Evolutionary conservation across 192 early-diverging fungal genomes (phyloP), one percentile per base, ranked within the genome.

Genomic region (Paraglomus occultum): DNA sequence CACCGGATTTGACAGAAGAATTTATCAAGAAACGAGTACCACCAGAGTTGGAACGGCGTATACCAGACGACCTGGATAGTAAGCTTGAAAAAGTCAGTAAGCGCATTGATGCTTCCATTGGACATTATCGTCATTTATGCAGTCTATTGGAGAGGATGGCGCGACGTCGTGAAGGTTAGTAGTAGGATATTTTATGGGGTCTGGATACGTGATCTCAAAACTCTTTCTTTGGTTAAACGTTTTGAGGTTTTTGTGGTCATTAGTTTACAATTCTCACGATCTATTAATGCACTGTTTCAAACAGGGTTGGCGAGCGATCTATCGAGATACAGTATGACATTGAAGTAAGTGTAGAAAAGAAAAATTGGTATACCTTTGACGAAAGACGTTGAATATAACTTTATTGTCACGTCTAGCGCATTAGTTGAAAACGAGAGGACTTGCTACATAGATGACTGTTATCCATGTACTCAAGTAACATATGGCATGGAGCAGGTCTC

Each of bases 111-210:
- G 72, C 80, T 4, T 73, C 80, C 38, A 83, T 90, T 7, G 82
- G 78, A 20, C 83, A 86, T 70, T 90, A 90, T 65, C 51, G 80
- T 18, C 85, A 83, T 60, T 73, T 89, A 73, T 81, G 80, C n/a
- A 74, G 74, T 51, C 71, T 87, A 58, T 78, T 87, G 76, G 89
- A 88, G 40, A 78, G 88, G 53, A 77, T 85, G 47, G 79, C 86
- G n/a, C 76, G 80, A 70, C 75, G 89, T 6, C 79, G 78, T 48
- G 87, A 89, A 73, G 88, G 86, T 71, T 80, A 73, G 44, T 80
- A 73, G 44, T 14, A 20, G 4, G 15, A 12, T 14, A 39, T 10
- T 58, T 31, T 17, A 40, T 7, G 11, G 8, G 6, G 11, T 39
- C 14, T 18, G 40, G 8, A 12, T 8, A n/a, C 5, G 40, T 12